Base-by-base conservation (phyloP, 163 green algal genomes). In the Prototheca wickerhamii region DNA sequence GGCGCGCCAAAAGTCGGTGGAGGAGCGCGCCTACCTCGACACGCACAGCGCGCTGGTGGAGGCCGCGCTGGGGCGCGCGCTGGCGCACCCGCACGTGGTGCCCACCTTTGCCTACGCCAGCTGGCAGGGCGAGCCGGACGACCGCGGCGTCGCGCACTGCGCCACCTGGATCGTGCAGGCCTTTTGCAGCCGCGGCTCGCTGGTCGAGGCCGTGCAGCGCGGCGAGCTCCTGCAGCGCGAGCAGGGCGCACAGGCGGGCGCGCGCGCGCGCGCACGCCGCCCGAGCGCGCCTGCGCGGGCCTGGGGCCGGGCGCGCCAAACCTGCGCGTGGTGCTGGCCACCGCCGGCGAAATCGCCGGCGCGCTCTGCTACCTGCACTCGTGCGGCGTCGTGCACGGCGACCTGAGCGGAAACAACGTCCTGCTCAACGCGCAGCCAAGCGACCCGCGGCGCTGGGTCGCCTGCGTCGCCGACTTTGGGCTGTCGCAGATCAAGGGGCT, bases 301-400 rank as follows among this genome's bases (percentile, higher is more conserved):
- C n/a, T n/a, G n/a, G n/a, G n/a, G n/a, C n/a, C n/a, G n/a, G n/a
- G n/a, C n/a, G n/a, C n/a, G n/a, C 37, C 37, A 10, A 44, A 44
- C 37, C 52, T 73, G 53, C 42, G 20, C 3, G 32, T 52, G 21
- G 35, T 67, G 5, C 51, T 73, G 60, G 34, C 25, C 23, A 42
- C 53, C 1, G 40, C 52, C 21, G 26, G 23, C 21, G 72, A 72
- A 37, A 68, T 88, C 25, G 80, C 79, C 2, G 58, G 51, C 2
- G 83, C 70, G 0, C 42, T 89, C 70, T 54, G 61, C 3, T 82
- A 82, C 66, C 76, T 89, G 64, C 84, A 91, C 71, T 12, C 5
- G 10, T 37, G 65, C 21, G 76, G 63, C 58, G 60, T 92, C n/a
- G 52, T 87, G 34, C 85, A 92, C 61, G 82, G 84, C 1, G 82